Conservation (phyloP, 768 basidiomycete species). For the Tricholoma sp. region DNA sequence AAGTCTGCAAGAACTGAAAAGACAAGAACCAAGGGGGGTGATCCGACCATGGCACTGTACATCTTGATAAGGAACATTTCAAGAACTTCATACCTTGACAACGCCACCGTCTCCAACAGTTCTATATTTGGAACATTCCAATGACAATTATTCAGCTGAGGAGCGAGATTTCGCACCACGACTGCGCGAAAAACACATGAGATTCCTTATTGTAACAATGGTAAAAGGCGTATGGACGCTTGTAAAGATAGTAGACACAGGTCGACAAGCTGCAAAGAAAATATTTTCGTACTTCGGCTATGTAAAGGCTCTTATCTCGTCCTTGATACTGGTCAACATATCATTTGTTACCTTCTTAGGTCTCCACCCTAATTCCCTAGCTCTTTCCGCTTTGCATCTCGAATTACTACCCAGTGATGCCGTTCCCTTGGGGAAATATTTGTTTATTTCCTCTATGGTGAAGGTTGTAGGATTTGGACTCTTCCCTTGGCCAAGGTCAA, state of each 20-base stretch:
- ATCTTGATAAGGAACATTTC: background rate
- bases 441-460: slow-evolving; percentile 33
- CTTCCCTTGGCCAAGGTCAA: slow-evolving; percentile 26
- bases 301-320: slow-evolving; percentile 2
- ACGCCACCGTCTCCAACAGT: background rate
- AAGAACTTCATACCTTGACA: background rate
- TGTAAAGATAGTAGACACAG: background rate
- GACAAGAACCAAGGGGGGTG: background rate
- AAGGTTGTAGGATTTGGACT: slow-evolving; percentile 40
- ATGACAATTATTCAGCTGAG: too few relatives aligned
- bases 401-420: slow-evolving; percentile 35
- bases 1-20: background rate
- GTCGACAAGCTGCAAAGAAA: too few relatives aligned
- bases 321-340: slow-evolving; percentile 42
- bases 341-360: slow-evolving; percentile 44
- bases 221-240: too few relatives aligned
- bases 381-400: slow-evolving; percentile 37
- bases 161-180: too few relatives aligned
- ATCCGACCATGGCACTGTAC: background rate
- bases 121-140: too few relatives aligned
- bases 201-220: too few relatives aligned
- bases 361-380: slow-evolving; percentile 46
- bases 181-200: too few relatives aligned
- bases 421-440: slow-evolving; percentile 32
- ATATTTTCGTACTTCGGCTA: too few relatives aligned